These are phyloP conservation scores for Boletus patriciae DNA, from an alignment of 768 basidiomycete species.

Conservation along the genomic window DNA sequence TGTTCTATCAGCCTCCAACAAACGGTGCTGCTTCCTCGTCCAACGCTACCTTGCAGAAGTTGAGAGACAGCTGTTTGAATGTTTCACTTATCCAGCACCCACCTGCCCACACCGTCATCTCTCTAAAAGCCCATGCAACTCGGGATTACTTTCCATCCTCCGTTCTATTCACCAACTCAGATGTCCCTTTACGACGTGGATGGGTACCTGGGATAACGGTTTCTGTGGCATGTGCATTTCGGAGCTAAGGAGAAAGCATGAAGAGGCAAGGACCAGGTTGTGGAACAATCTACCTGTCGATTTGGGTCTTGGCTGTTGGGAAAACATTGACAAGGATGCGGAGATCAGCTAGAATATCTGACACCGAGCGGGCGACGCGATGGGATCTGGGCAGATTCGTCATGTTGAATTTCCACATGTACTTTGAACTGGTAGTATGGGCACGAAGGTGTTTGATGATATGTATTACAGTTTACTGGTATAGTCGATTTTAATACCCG, in stretches of 20 bases:
- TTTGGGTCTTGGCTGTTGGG: constrained; percentile 8
- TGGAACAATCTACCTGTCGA: constrained; percentile 3
- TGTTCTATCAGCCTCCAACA: background rate
- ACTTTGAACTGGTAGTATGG: background rate
- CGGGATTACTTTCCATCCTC: background rate
- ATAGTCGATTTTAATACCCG: no score
- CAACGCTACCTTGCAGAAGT: background rate
- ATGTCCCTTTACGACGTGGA: constrained; percentile 1
- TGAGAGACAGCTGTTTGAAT: background rate
- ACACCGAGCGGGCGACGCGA: background rate
- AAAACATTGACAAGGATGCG: constrained; percentile 2
- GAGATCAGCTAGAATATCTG: background rate
- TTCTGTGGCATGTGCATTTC: background rate
- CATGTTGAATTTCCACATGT: background rate
- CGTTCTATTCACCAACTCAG: background rate
- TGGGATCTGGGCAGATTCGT: background rate
- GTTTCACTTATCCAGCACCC: background rate
- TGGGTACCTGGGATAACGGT: background rate
- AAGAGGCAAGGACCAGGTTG: background rate
- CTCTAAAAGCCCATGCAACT: background rate
- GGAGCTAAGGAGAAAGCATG: background rate
- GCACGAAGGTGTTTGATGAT: background rate
- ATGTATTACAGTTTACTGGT: no score
- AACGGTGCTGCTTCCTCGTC: constrained; percentile 1
- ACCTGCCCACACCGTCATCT: background rate